Conservation (phyloP, 129 eudicot species). For the Artemisia argyi region DNA sequence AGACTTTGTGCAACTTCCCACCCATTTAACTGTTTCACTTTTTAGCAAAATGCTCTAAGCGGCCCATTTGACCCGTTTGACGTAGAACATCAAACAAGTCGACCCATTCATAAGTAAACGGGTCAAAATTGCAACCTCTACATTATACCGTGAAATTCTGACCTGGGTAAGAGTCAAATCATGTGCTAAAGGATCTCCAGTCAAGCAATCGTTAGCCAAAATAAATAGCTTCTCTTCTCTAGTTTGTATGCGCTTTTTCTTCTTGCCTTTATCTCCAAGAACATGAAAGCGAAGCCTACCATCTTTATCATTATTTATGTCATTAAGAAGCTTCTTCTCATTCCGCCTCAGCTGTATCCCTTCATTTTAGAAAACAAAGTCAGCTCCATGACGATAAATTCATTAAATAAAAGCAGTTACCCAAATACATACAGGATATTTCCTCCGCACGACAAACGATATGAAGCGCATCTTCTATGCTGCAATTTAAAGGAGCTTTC, state of each 20-base stretch:
- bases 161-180: constrained; percentile 96
- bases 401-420: constrained; percentile 9
- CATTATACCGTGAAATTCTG: constrained; percentile 10
- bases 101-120: neutral
- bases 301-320: constrained; percentile 86
- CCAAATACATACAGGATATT: constrained; percentile 62
- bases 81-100: neutral
- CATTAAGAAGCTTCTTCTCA: constrained; percentile 90
- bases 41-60: neutral
- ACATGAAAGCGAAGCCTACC: constrained; percentile 94
- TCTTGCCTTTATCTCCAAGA: constrained; percentile 87
- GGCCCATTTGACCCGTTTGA: neutral
- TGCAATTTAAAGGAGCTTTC: constrained; percentile 79
- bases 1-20: neutral
- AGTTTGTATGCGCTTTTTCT: constrained; percentile 91
- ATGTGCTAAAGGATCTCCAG: constrained; percentile 90
- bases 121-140: neutral
- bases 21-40: neutral
- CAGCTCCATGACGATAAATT: constrained; percentile 23
- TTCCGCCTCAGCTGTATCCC: constrained; percentile 99
- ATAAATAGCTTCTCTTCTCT: constrained; percentile 96
- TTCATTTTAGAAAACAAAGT: constrained; percentile 36
- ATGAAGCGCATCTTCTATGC: constrained; percentile 81
- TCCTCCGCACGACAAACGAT: constrained; percentile 90
- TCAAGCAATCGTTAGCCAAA: constrained; percentile 92